Base-by-base conservation (phyloP, 2,329 filamentous ascomycete genomes). In the Verticillium isaacii region DNA sequence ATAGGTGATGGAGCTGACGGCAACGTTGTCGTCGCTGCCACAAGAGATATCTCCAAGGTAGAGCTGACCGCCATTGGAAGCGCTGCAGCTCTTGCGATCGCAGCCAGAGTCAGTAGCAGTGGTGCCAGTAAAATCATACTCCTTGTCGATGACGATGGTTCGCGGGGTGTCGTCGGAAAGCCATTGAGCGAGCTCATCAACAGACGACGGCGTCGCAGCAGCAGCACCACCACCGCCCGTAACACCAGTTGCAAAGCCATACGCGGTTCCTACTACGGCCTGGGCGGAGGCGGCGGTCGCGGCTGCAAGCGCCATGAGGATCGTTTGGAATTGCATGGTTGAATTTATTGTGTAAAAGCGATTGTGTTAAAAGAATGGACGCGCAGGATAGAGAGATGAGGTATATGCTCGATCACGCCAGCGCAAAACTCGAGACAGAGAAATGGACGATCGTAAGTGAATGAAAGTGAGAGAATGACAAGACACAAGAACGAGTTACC, bases 171-270 rank as follows among this genome's bases (percentile, higher is more conserved):
- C 69, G n/a, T 71, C 69, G n/a, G 68, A 63, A 3, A 71, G 65
- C 60, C 62, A 67, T 14, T 66, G 36, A 2, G 72, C 66, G 62
- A 84, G 78, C 73, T 86, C 76, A 17, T 73, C 75, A 25, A 73
- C 79, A 32, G 75, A 75, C 15, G 70, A 71, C n/a, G 81, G 82
- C 56, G 77, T 75, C 1, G 64, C 66, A 5, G 80, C 74, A 17
- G 77, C 71, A 14, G 80, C 81, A 60, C 67, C 73, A 32, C 82
- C 82, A 66, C 83, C 83, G 56, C 83, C 83, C 34, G 82, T 85
- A 2, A 81, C 79, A 41, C 81, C 70, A 2, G 65, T 64, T 12
- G 71, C 71, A 25, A 73, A 73, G 41, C 71, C 71, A 34, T 71
- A 72, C 2, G 71, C 67, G 17, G 64, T 69, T 32, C 71, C 71